Conservation (phyloP, 2,329 filamentous ascomycete genomes). For the Periconia digitata region DNA sequence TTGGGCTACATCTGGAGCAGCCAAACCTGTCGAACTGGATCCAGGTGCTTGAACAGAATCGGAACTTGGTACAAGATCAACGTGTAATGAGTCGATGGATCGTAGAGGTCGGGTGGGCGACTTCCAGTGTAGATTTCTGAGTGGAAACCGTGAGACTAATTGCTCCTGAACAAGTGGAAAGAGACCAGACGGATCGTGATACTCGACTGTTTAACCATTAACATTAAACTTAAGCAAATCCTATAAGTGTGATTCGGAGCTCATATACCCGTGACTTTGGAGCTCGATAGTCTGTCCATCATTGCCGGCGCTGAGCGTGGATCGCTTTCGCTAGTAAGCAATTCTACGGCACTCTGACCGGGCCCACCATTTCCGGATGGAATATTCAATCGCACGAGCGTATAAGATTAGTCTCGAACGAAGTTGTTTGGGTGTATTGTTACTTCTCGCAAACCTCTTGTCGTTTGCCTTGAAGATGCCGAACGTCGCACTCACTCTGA, state of each 20-base stretch:
- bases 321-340: conserved; percentile 32
- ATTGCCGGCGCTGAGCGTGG: conserved; percentile 28
- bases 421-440: conserved; percentile 7
- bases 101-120: conserved; percentile 87
- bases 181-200: conserved; percentile 88
- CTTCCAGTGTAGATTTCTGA: conserved; percentile 96
- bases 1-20: conserved; percentile 19
- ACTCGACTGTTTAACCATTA: conserved; percentile 70
- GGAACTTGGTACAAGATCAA: conserved; percentile 73
- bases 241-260: conserved; percentile 4
- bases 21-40: conserved; percentile 26
- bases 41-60: conserved; percentile 49
- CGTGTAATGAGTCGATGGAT: conserved; percentile 89
- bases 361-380: conserved; percentile 41
- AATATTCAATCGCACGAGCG: conserved; percentile 34
- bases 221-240: conserved; percentile 2
- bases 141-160: conserved; percentile 75
- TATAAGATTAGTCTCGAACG: conserved; percentile 5
- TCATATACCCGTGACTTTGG: conserved; percentile 53
- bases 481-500: background rate
- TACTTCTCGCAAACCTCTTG: conserved; percentile 23
- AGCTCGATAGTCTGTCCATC: conserved; percentile 49
- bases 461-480: conserved; percentile 10
- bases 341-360: conserved; percentile 40
- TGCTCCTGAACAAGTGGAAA: conserved; percentile 80